Base-by-base conservation (phyloP, 768 basidiomycete genomes). In the Amyloporia xantha region DNA sequence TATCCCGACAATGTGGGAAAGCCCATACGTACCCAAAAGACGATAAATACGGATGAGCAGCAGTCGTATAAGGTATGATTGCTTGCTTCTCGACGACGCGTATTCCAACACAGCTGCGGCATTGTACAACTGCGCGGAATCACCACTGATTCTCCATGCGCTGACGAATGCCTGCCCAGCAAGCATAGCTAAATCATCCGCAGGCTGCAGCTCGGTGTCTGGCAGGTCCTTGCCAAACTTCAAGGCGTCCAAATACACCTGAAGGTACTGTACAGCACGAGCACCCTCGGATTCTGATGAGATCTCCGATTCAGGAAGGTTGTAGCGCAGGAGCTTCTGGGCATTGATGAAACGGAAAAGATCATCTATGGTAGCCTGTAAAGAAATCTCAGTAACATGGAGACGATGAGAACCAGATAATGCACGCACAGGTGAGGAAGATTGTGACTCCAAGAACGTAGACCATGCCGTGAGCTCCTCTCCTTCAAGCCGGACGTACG, bases 1-100 rank as follows among this genome's bases (percentile, higher is more conserved):
- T 24, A 39, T 57, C 19, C 51, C 50, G 4, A 10, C 12, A 36
- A 20, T 24, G 27, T 35, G 27, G 36, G 7, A 28, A 44, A 51
- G 47, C 26, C 55, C 69, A 50, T 1, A 47, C 60, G 24, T 59
- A 88, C 90, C 88, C 33, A 95, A 71, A 36, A 93, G 66, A 12
- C 89, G 86, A 62, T 91, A 91, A 59, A 95, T 71, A 41, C 87
- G 79, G 59, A 93, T 75, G 36, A 93, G 75, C 61, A 87, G 73
- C 41, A 95, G 66, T 27, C 85, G 79, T 53, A 84, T 75, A 60
- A 84, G 79, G 68, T 87, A 95, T 26, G 85, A 85, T 61, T 87
- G 82, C 50, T 82, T 82, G 68, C 89, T 92, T 61, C 74, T 79
- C 15, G 69, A 72, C 41, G 82, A 68, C 2, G 80, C 88, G 63